Conservation (phyloP, 2,329 filamentous ascomycete species). For the Cryphonectria nitschkei region DNA sequence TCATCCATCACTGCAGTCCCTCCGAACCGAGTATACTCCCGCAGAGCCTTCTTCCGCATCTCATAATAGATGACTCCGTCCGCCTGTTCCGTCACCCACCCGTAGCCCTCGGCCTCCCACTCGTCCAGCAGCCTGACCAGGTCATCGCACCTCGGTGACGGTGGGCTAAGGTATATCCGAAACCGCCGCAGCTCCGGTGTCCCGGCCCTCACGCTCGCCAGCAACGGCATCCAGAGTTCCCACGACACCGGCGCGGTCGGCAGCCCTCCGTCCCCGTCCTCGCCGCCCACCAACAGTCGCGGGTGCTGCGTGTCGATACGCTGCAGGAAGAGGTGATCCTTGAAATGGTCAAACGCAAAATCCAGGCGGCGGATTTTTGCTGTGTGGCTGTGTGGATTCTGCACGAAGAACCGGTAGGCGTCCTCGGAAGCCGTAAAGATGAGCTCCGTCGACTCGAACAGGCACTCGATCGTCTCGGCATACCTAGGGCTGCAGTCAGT, state of each 20-base stretch:
- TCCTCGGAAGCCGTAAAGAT: constrained; percentile 36
- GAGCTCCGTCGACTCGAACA: constrained; percentile 33
- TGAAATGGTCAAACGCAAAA: constrained; percentile 32
- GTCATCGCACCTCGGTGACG: constrained; percentile 6
- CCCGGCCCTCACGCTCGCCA: constrained; percentile 20
- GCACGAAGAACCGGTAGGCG: constrained; percentile 33
- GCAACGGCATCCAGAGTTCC: constrained; percentile 27
- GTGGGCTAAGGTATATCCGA: constrained; percentile 14
- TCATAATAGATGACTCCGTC: constrained; percentile 21
- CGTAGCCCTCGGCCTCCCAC: constrained; percentile 20
- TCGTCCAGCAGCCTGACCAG: constrained; percentile 19
- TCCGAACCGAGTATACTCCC: not conserved
- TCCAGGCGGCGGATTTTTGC: constrained; percentile 31
- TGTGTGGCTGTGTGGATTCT: constrained; percentile 28
- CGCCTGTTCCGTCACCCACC: constrained; percentile 19
- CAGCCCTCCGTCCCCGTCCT: not conserved
- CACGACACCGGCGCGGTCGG: constrained; percentile 22
- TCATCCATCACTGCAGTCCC: not conserved
- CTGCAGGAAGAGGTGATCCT: constrained; percentile 34
- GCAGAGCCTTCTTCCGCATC: not conserved
- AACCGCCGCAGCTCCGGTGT: constrained; percentile 22
- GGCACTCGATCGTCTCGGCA: constrained; percentile 30
- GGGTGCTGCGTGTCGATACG: constrained; percentile 24
- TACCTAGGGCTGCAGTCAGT: constrained; percentile 28
- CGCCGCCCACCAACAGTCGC: constrained; percentile 1